Base-by-base conservation (phyloP, 805 yeast species). In the Danielia oregonensis region DNA sequence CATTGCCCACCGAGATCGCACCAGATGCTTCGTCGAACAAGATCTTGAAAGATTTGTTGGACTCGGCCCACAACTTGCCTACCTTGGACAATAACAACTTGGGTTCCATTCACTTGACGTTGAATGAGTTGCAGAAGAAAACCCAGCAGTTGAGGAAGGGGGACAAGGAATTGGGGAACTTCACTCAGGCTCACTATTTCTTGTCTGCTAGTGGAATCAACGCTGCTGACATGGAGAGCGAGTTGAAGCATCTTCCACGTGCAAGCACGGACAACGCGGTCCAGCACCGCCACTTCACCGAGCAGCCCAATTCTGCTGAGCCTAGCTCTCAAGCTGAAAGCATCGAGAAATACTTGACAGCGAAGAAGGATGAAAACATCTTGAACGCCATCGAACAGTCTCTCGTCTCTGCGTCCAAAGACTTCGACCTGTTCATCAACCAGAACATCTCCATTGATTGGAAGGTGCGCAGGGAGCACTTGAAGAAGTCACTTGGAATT, bases 151-250 rank as follows among this genome's bases (percentile, higher is more conserved):
- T 82, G 49, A 68, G 87, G 36, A 72, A 68, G 37, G 51, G 49
- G 11, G 47, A 39, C 25, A 51, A 53, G 13, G 71, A 67, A 24
- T 53, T 54, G 13, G 49, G 55, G 10, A 64, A 65, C 28, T 72
- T 63, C 50, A 81, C 87, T 2, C 81, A 79, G 49, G 93, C 86
- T 2, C 97, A 93, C 54, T 93, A 93, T 56, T 64, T 93, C 25
- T 65, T 91, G 28, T 96, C 96, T 5, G 85, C 89, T 1, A 82
- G 91, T 51, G 97, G 97, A 1, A 74, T 88, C 32, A 79, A 86
- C 26, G 81, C 91, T 32, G 95, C 86, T 48, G 93, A 86, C 37
- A 78, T 89, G 25, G 88, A 85, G 44, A 61, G 61, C 21, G 81
- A 78, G 31, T 59, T 82, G 37, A 68, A 70, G 36, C 43, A 39